Percentiles rank a stretch among this genome's conserved stretches.
Conservation (phyloP, 148 eudicot species). For the Mesembryanthemum crystallinum region DNA sequence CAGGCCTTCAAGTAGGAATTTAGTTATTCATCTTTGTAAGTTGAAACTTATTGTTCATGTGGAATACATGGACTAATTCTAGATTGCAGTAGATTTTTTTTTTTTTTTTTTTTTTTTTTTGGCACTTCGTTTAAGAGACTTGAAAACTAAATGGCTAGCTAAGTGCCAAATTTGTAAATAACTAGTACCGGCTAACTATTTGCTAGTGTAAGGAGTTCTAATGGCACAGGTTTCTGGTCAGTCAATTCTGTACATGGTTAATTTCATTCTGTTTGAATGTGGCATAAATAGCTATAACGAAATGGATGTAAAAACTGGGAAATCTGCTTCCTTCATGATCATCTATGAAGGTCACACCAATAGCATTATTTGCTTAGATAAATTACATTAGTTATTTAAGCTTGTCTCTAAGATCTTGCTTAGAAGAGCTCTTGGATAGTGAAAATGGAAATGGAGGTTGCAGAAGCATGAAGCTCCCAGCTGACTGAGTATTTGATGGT, state of each 20-base stretch:
- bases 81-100: too few species aligned
- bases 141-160: too few species aligned
- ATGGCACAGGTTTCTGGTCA: not conserved
- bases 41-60: too few species aligned
- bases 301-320: not conserved
- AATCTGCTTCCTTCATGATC: slow-evolving; percentile 1
- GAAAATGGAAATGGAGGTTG: slow-evolving; percentile 40
- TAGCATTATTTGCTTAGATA: not conserved
- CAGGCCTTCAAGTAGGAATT: not conserved
- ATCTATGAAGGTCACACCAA: not conserved
- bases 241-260: not conserved
- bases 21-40: not conserved
- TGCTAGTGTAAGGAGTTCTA: not conserved
- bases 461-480: slow-evolving; percentile 27
- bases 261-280: not conserved
- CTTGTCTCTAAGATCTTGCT: slow-evolving; percentile 23
- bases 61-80: too few species aligned
- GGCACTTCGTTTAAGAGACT: too few species aligned
- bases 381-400: slow-evolving; percentile 11
- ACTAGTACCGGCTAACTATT: not conserved
- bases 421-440: slow-evolving; percentile 30
- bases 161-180: not conserved
- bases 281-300: not conserved
- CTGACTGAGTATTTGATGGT: slow-evolving; percentile 22
- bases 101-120: too few species aligned